Evolutionary conservation across 768 basidiomycete species (phyloP), one percentile per base, ranked within the genome.

Genomic region (Kwoniella europaea): DNA sequence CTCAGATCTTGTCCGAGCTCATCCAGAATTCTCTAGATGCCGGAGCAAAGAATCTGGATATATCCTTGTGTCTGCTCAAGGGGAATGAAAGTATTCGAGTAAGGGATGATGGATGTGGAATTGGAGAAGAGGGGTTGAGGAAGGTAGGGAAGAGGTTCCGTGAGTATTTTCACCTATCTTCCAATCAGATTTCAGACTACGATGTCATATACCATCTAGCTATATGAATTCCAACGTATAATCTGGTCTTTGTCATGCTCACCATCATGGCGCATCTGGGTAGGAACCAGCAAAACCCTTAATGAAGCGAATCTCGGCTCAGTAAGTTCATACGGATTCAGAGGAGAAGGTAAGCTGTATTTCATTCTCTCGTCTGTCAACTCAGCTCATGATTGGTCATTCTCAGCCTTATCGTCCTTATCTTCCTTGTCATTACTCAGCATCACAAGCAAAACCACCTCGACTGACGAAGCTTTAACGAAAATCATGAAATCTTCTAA

Each of bases 1-100:
- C 91, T 9, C 89, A 91, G 79, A 86, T 95, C 68, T 85, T 95
- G 22, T 90, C 90, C 1, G 94, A 98, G 83, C 88, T 98, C 44
- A 82, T 94, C 12, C 94, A 95, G 81, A 98, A 98, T 81, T 87
- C 92, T 2, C 86, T 98, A 10, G 96, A 98, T 76, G 92, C 95
- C 2, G 86, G 86, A 35, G 89, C 94, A 0, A 85, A 83, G 16
- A 86, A 87, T 22, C 86, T 98, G 62, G 89, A 91, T 53, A 85
- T 94, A 58, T 89, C 90, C 3, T 79, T 97, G 1, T 88, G 94
- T 78, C 88, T 89, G 61, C 88, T 87, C 55, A 64, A 62, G 22
- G 70, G 65, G 1, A 89, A 90, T 55, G 95, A 93, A 92, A 86
- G 87, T 7, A 90, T 93, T 76, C 91, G 92, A 88, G 91, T 95